These are phyloP conservation scores for Boletellus sp. DNA, from an alignment of 1,284 basidiomycete species.

Conservation along the genomic window DNA sequence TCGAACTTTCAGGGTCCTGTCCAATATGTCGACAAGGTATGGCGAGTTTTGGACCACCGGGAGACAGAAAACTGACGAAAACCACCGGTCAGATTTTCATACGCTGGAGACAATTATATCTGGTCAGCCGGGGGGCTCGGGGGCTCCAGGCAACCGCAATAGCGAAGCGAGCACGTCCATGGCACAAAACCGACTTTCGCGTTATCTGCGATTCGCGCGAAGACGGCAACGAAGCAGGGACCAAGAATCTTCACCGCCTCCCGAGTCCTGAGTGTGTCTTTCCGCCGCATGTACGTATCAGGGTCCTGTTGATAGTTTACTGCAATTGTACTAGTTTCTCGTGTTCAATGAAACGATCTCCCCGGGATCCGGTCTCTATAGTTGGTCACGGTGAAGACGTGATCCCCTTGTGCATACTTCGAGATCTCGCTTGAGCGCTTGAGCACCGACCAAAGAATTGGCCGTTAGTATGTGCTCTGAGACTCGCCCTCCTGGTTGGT, in stretches of 20 bases:
- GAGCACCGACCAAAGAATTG: too few species aligned
- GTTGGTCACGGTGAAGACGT: too few species aligned
- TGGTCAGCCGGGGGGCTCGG: slow-evolving; percentile 31
- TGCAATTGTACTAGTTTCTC: not conserved
- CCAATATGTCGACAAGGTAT: slow-evolving; percentile 87
- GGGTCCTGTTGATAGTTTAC: not conserved
- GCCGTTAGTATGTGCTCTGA: too few species aligned
- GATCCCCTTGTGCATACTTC: too few species aligned
- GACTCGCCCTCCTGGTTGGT: too few species aligned
- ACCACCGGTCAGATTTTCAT: slow-evolving; percentile 40
- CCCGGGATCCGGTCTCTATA: too few species aligned
- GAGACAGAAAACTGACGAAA: slow-evolving; percentile 2
- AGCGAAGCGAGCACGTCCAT: slow-evolving; percentile 25
- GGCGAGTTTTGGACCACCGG: slow-evolving; percentile 15
- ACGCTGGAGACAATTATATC: slow-evolving; percentile 49
- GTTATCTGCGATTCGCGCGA: slow-evolving; percentile 64
- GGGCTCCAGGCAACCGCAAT: slow-evolving; percentile 14
- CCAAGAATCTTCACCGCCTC: slow-evolving; percentile 18
- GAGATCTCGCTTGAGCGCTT: too few species aligned
- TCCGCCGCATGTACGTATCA: not conserved
- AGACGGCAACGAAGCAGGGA: slow-evolving; percentile 35
- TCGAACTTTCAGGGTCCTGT: slow-evolving; percentile 86
- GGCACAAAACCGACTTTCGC: slow-evolving; percentile 54
- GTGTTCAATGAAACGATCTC: too few species aligned
- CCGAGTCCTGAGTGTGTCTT: slow-evolving; percentile 10